Evolutionary conservation across 73 alveolate species (phyloP).

Genomic region (Tetrahymena malaccensis): DNA sequence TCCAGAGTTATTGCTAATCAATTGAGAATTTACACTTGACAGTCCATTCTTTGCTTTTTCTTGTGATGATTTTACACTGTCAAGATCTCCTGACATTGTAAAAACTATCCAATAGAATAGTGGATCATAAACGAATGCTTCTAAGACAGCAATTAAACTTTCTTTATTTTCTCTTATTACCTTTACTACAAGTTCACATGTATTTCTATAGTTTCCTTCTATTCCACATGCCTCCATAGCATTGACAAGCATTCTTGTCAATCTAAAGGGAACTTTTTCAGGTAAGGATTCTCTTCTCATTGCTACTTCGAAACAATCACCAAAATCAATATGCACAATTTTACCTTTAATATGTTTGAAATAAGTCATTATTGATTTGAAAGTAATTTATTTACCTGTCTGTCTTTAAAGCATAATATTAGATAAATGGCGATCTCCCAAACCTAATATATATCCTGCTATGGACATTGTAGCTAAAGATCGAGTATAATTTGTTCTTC

Average conservation of each 20-base stretch:
- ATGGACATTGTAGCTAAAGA: conserved; percentile 95
- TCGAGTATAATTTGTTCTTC: conserved; percentile 93
- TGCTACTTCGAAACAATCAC: conserved; percentile 97
- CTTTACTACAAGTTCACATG: conserved; percentile 95
- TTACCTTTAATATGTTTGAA: not conserved
- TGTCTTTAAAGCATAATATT: conserved; percentile 94
- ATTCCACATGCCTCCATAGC: conserved; percentile 98
- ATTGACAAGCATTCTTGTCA: conserved; percentile 95
- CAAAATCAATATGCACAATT: conserved; percentile 97
- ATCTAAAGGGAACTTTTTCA: conserved; percentile 96
- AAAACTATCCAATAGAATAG: conserved; percentile 85
- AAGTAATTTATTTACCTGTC: conserved; percentile 45
- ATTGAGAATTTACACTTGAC: not conserved
- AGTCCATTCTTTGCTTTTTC: not conserved
- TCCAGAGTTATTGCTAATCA: not conserved
- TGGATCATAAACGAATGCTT: conserved; percentile 97
- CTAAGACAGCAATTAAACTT: conserved; percentile 92
- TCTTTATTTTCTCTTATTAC: conserved; percentile 91
- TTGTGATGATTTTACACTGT: conserved; percentile 24
- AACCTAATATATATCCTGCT: conserved; percentile 98
- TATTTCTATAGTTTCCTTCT: conserved; percentile 96
- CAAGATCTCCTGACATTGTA: conserved; percentile 58
- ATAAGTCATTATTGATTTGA: not conserved
- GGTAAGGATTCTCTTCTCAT: conserved; percentile 97
- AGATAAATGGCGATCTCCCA: conserved; percentile 99